A percentile compares a stretch with the other conserved stretches of the same genome.
Evolutionary conservation across 225 moss, liverwort and hornwort species (phyloP).

Genomic region (Sphagnum contortum): DNA sequence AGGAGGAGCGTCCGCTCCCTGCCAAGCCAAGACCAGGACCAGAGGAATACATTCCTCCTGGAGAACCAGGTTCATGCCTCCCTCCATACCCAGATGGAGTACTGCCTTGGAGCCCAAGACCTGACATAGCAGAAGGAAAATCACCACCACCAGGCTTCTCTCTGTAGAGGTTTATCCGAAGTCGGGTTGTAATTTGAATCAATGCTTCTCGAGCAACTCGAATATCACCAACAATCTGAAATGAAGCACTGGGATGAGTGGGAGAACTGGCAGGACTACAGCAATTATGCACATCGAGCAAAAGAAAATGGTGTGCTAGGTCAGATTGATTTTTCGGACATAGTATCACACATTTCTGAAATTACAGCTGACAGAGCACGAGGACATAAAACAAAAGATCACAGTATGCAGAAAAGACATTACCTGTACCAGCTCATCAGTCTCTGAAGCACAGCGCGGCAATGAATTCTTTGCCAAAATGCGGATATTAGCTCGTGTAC

Average conservation of each 20-base stretch:
- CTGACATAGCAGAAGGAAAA: conserved; percentile 68
- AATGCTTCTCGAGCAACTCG: conserved; percentile 92
- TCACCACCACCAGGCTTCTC: conserved; percentile 63
- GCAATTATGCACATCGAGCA: background rate
- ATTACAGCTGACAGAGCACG: background rate
- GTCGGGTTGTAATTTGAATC: conserved; percentile 82
- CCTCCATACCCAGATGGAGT: conserved; percentile 79
- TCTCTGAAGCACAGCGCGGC: conserved; percentile 82
- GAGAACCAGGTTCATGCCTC: conserved; percentile 86
- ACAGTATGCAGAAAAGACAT: conserved; percentile 2
- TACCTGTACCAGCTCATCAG: conserved; percentile 98
- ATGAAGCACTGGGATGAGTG: conserved; percentile 5
- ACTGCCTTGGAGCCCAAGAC: conserved; percentile 53
- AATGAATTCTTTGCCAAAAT: conserved; percentile 89
- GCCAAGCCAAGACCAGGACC: conserved; percentile 49
- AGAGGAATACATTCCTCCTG: conserved; percentile 76
- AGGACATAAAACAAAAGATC: background rate
- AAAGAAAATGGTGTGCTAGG: background rate
- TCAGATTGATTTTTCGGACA: background rate
- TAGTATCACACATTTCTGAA: background rate
- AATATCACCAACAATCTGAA: conserved; percentile 93
- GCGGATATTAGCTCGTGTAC: conserved; percentile 90
- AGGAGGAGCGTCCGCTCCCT: conserved; percentile 49
- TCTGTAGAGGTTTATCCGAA: conserved; percentile 79
- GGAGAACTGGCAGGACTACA: conserved; percentile 1